A percentile compares a stretch with the other conserved stretches of the same genome.
Evolutionary conservation across 176 grass and related monocot species (phyloP).

Genomic region (Lolium multiflorum): DNA sequence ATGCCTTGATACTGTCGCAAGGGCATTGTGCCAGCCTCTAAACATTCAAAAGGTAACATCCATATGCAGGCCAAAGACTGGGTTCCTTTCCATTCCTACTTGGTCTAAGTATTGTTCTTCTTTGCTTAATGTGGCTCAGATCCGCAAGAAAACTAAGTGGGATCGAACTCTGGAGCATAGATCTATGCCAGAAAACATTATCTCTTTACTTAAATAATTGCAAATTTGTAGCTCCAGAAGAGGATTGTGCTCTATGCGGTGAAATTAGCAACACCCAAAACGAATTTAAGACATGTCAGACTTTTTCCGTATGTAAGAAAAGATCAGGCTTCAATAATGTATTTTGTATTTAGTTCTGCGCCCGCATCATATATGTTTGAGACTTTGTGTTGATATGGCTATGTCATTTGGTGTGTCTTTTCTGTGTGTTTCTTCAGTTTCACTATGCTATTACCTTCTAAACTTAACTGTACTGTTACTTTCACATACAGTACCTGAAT

Average conservation of each 20-base stretch:
- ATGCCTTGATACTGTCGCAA: neutral
- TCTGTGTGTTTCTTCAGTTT: too few relatives aligned
- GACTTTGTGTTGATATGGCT: too few relatives aligned
- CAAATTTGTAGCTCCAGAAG: neutral
- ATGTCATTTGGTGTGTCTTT: too few relatives aligned
- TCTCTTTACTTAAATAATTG: neutral
- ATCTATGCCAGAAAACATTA: neutral
- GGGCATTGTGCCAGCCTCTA: neutral
- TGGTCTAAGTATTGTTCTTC: neutral
- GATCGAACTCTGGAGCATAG: neutral
- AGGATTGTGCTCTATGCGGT: neutral
- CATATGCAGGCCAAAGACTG: neutral
- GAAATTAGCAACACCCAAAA: neutral
- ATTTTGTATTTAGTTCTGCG: too few relatives aligned
- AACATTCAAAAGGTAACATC: neutral
- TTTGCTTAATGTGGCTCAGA: neutral
- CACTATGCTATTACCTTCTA: too few relatives aligned
- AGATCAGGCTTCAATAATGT: too few relatives aligned
- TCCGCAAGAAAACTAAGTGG: neutral
- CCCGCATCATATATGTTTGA: too few relatives aligned
- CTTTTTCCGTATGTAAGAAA: neutral
- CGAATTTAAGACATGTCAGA: neutral
- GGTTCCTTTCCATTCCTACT: neutral
- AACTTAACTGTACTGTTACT: too few relatives aligned
- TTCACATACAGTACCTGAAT: slow-evolving; percentile 60